Percentiles rank a stretch among this genome's conserved stretches.
phyloP scores from a whole-genome alignment of 345 rosid species.

The Zanthoxylum bungeanum region DNA sequence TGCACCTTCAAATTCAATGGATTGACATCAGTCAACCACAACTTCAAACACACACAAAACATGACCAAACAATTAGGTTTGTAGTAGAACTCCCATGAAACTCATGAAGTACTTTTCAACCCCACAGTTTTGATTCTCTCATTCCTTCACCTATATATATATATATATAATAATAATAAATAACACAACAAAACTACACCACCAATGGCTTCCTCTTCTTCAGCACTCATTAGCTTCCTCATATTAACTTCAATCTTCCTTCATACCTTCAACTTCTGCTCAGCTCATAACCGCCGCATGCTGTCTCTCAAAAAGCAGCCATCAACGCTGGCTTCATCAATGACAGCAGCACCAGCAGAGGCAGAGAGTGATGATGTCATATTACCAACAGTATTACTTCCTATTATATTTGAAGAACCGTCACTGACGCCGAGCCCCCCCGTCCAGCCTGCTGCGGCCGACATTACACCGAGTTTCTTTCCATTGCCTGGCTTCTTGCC shows the following conservation, averaged over 20 bases:
- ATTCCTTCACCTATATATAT: neutral
- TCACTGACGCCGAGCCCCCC: neutral
- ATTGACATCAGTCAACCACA: no score
- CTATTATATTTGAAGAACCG: neutral
- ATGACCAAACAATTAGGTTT: neutral
- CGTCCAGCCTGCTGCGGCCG: neutral
- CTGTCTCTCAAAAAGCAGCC: neutral
- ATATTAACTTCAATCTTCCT: neutral
- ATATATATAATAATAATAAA: no score
- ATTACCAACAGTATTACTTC: neutral
- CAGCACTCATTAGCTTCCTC: neutral
- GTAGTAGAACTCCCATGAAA: constrained; percentile 13
- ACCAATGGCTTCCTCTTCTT: constrained; percentile 1
- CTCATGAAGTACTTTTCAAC: neutral
- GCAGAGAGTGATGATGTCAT: neutral
- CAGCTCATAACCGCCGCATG: neutral
- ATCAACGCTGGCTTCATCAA: neutral
- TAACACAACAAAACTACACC: neutral
- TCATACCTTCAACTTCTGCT: neutral
- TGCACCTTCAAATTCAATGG: no score
- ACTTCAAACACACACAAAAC: neutral
- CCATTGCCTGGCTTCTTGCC: constrained; percentile 15
- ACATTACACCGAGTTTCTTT: neutral
- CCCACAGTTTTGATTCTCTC: neutral
- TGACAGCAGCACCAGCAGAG: no score